phyloP scores from a whole-genome alignment of 352 stramenopile species.

The Pythium guiyangense region DNA sequence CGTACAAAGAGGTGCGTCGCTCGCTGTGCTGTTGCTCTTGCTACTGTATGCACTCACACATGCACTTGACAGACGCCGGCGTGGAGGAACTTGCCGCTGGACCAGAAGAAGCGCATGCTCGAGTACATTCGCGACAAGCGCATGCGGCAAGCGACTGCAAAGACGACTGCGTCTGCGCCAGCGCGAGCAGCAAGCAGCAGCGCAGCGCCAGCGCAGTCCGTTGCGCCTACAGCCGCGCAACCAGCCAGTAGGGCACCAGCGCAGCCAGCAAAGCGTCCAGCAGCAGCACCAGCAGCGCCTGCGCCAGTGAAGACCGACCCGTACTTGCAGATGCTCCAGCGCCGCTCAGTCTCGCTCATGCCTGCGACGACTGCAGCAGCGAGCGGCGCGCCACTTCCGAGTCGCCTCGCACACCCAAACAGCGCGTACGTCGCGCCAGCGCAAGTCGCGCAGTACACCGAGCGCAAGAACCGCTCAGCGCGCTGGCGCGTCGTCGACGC shows the following conservation, averaged over 20 bases:
- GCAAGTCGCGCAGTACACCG: slow-evolving; percentile 44
- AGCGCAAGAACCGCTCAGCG: slow-evolving; percentile 36
- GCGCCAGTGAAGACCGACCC: slow-evolving; percentile 43
- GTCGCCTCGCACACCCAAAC: slow-evolving; percentile 35
- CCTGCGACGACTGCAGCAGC: slow-evolving; percentile 2
- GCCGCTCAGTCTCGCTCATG: slow-evolving; percentile 40
- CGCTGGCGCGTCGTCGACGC: slow-evolving; percentile 69
- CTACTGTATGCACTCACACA: not conserved
- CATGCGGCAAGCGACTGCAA: slow-evolving; percentile 17
- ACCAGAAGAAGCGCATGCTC: slow-evolving; percentile 80
- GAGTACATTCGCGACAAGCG: slow-evolving; percentile 76
- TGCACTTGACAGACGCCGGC: slow-evolving; percentile 41
- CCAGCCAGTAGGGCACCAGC: slow-evolving; percentile 5
- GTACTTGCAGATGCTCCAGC: slow-evolving; percentile 81
- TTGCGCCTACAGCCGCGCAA: not conserved
- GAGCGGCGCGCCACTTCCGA: not conserved
- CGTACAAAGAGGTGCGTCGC: slow-evolving; percentile 65
- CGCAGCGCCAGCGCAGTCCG: not conserved
- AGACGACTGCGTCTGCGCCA: slow-evolving; percentile 4
- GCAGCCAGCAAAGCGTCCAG: not conserved
- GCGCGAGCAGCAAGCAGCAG: slow-evolving; percentile 1
- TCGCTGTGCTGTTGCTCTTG: not conserved
- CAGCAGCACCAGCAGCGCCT: not conserved
- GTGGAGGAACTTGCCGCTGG: slow-evolving; percentile 69
- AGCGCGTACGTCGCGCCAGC: slow-evolving; percentile 55